Conservation (phyloP, 495 filamentous ascomycete species). For the Hypoxylon subgilvum region DNA sequence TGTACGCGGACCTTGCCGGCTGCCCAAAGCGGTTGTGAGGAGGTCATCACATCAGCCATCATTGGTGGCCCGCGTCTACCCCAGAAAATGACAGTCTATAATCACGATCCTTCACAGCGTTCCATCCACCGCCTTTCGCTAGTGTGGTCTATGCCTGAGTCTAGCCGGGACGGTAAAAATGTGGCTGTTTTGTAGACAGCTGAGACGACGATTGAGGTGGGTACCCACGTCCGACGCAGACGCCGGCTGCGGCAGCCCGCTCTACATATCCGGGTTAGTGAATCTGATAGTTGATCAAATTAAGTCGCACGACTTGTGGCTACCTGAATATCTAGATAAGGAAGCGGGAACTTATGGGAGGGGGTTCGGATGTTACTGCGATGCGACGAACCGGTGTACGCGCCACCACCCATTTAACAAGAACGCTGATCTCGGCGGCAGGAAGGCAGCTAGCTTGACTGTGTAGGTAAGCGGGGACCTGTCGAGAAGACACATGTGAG, state of each 20-base stretch:
- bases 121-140: slow-evolving; percentile 7
- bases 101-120: background rate
- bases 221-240: background rate
- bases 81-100: background rate
- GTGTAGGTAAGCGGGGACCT: no score
- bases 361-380: background rate
- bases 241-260: background rate
- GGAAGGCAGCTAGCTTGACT: no score
- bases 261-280: background rate
- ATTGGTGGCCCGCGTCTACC: slow-evolving; percentile 11
- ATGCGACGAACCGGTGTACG: background rate
- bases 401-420: background rate
- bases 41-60: slow-evolving; percentile 9
- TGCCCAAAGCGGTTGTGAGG: background rate
- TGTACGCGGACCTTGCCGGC: slow-evolving; percentile 4
- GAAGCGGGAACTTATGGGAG: background rate
- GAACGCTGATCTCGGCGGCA: background rate
- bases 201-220: background rate
- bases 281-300: background rate
- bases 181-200: slow-evolving; percentile 14
- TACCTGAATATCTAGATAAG: slow-evolving; percentile 2
- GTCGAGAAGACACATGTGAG: no score
- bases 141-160: background rate
- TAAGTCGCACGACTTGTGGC: slow-evolving; percentile 5
- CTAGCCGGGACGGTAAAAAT: background rate